Percentiles rank a stretch among this genome's conserved stretches.
phyloP scores from a whole-genome alignment of 1,139 yeast species.

The Hanseniaspora gamundiae region DNA sequence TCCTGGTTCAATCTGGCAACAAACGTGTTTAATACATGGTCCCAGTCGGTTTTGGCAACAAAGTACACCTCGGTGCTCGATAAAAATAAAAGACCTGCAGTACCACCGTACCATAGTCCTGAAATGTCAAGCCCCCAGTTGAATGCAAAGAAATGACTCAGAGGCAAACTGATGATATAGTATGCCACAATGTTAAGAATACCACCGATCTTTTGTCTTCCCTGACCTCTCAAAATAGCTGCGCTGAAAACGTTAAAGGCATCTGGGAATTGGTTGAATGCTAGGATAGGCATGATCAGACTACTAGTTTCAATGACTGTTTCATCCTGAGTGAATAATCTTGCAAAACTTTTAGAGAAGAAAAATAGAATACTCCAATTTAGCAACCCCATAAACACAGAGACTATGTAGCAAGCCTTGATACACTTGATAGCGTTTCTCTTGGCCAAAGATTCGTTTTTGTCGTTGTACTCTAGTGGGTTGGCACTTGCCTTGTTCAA shows the following conservation, averaged over 20 bases:
- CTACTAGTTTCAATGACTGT: constrained; percentile 15
- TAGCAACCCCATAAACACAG: constrained; percentile 19
- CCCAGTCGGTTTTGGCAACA: neutral
- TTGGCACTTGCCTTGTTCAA: constrained; percentile 10
- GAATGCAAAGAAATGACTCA: constrained; percentile 44
- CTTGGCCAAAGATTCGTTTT: constrained; percentile 1
- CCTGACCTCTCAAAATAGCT: constrained; percentile 56
- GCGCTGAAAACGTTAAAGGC: constrained; percentile 42
- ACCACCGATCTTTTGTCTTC: constrained; percentile 56
- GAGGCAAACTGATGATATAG: constrained; percentile 47
- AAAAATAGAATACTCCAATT: constrained; percentile 11
- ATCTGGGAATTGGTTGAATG: constrained; percentile 49
- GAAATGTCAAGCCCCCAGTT: constrained; percentile 31
- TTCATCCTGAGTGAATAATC: constrained; percentile 22
- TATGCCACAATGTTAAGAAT: constrained; percentile 43
- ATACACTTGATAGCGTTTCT: constrained; percentile 17
- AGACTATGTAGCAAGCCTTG: constrained; percentile 20
- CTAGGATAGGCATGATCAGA: constrained; percentile 28
- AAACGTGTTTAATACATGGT: neutral
- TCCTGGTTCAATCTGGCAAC: neutral
- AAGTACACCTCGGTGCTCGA: constrained; percentile 3
- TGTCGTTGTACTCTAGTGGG: neutral
- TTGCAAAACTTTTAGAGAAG: constrained; percentile 12
- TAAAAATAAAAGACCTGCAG: constrained; percentile 6
- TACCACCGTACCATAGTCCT: constrained; percentile 50